A percentile compares a stretch with the other conserved stretches of the same genome.
phyloP scores from a whole-genome alignment of 805 yeast species.

The Candida broadrunensis region DNA sequence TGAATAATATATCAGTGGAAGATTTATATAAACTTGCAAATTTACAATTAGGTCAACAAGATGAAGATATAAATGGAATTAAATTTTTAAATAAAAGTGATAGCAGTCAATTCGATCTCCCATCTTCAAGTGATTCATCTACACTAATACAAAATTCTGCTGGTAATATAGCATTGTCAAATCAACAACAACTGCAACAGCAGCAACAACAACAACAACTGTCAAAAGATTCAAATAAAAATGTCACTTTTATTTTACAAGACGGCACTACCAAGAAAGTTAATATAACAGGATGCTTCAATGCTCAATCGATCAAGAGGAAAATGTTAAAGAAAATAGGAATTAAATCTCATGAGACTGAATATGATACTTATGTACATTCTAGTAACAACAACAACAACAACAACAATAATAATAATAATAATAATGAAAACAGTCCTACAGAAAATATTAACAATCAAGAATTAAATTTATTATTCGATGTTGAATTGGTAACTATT shows the following conservation, averaged over 20 bases:
- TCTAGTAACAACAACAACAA: slow-evolving; percentile 31
- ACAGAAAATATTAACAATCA: slow-evolving; percentile 4
- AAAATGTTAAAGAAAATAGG: slow-evolving; percentile 62
- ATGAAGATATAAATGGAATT: not conserved
- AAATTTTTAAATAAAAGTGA: not conserved
- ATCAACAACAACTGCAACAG: slow-evolving; percentile 1
- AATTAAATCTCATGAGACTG: slow-evolving; percentile 38
- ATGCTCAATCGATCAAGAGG: slow-evolving; percentile 73
- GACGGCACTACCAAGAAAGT: slow-evolving; percentile 70
- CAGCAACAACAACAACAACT: not conserved
- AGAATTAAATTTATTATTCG: slow-evolving; percentile 50
- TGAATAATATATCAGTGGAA: slow-evolving; percentile 18
- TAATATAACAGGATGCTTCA: slow-evolving; percentile 74
- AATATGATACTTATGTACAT: slow-evolving; percentile 61
- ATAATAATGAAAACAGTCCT: slow-evolving; percentile 1
- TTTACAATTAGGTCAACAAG: slow-evolving; percentile 8
- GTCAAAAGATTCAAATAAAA: slow-evolving; percentile 23
- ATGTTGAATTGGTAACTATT: slow-evolving; percentile 76
- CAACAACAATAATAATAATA: not conserved
- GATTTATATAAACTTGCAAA: slow-evolving; percentile 19
- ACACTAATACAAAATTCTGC: slow-evolving; percentile 2
- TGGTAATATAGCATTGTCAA: slow-evolving; percentile 2
- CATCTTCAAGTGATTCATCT: slow-evolving; percentile 4
- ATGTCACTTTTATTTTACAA: slow-evolving; percentile 66
- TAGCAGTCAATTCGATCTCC: slow-evolving; percentile 1